Evolutionary conservation across 148 eudicot genomes (phyloP).

Genomic region (Camellia japonica): DNA sequence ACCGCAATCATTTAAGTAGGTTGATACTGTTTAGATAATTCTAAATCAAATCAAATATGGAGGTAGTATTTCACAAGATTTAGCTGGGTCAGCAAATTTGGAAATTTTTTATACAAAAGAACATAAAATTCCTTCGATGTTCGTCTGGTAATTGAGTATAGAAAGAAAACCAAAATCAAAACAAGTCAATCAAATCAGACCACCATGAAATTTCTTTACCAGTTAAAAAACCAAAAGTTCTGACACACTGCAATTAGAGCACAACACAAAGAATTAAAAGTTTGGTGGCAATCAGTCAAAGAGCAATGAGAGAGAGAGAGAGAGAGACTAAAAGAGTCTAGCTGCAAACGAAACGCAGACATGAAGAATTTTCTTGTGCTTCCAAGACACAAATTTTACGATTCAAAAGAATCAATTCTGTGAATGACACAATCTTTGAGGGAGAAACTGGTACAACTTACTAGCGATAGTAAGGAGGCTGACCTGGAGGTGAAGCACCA

Average conservation of each 20-base stretch:
- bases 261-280: conserved; percentile 4
- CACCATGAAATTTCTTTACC: conserved; percentile 34
- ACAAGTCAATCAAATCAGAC: conserved; percentile 18
- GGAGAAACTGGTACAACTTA: conserved; percentile 4
- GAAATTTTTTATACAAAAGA: no score
- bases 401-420: background rate
- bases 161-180: conserved; percentile 35
- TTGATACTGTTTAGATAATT: background rate
- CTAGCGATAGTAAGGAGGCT: conserved; percentile 39
- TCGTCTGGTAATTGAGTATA: background rate
- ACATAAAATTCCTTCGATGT: no score
- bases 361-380: background rate
- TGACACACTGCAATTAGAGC: background rate
- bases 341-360: background rate
- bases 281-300: background rate
- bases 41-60: no score
- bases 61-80: no score
- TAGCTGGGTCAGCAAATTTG: no score
- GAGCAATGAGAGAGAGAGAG: background rate
- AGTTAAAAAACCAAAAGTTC: background rate
- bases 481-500: conserved; percentile 30
- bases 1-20: background rate
- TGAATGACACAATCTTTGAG: background rate
- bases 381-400: background rate
- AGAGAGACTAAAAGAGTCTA: background rate